Evolutionary conservation across 768 basidiomycete species (phyloP), one percentile per base, ranked within the genome.

Genomic region (Pisolithus tinctorius): DNA sequence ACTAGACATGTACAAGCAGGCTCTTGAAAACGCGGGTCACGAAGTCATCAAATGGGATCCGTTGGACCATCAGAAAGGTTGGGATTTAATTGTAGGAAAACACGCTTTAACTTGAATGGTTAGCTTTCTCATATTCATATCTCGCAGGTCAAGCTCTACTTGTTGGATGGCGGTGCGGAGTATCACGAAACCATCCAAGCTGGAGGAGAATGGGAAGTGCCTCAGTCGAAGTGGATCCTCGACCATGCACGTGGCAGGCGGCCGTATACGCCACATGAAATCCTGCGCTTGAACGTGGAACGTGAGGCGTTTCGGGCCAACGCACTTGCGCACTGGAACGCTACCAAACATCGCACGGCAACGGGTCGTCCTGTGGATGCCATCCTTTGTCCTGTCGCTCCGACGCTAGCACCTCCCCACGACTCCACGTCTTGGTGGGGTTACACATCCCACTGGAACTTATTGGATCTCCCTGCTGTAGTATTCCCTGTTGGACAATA

Each of bases 381-480:
- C 16, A 68, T 80, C 50, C 68, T 80, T 10, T 69, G 70, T 53
- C 78, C 79, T 14, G 69, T 70, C 39, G 70, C 74, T 30, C 70
- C 78, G 2, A 75, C 73, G 23, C 60, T 78, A 4, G 77, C 78
- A 27, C 70, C 75, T 6, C 77, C 73, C 7, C 77, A 78, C 48
- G 72, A 74, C 53, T 71, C 69, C 4, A 74, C 71, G 11, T 64
- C 70, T n/a, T 78, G 74, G 71, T 75, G 76, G 74, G 68, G 70
- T 6, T 79, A 78, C 58, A 74, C 72, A 6, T 73, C 74, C 2
- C 73, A 80, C 55, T 79, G 78, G 76, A 80, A 80, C 58, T 56
- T 80, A 48, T 56, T 73, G 54, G 78, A 80, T 60, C 75, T 74
- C 48, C 70, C 78, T 9, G 71, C 70, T 17, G 72, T 70, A 17